phyloP scores from a whole-genome alignment of 768 basidiomycete species.

The Mycena capillaripes region DNA sequence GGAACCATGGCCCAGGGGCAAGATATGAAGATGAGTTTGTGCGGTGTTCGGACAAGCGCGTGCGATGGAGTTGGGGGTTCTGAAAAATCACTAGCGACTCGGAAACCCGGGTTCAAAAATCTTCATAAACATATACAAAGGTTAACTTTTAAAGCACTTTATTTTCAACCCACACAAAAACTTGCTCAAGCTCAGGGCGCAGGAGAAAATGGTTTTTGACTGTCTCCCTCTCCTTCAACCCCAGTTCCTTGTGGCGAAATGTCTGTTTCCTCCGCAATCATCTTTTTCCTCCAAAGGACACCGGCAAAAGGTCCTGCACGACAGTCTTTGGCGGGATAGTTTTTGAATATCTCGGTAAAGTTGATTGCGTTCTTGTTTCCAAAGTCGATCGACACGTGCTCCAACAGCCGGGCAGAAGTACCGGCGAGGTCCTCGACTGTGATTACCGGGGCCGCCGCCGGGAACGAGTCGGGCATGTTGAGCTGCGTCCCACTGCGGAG shows the following conservation, averaged over 20 bases:
- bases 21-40: no score
- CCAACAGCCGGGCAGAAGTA: slow-evolving; percentile 22
- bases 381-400: background rate
- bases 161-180: no score
- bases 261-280: slow-evolving; percentile 21
- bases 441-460: background rate
- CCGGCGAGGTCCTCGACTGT: slow-evolving; percentile 14
- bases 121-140: no score
- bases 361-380: background rate
- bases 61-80: no score
- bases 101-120: no score
- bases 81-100: no score
- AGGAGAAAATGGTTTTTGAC: background rate
- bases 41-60: no score
- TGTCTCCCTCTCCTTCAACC: background rate
- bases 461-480: slow-evolving; percentile 7
- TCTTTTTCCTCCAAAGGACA: slow-evolving; percentile 30
- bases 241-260: background rate
- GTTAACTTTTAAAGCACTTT: no score
- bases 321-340: slow-evolving; percentile 4
- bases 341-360: background rate
- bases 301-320: slow-evolving; percentile 8
- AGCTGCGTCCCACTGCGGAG: background rate
- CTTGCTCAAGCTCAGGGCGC: no score
- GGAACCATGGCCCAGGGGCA: no score